These are phyloP conservation scores for Aspergillus niger DNA, from an alignment of 2,329 filamentous ascomycete genomes.

Conservation along the genomic window DNA sequence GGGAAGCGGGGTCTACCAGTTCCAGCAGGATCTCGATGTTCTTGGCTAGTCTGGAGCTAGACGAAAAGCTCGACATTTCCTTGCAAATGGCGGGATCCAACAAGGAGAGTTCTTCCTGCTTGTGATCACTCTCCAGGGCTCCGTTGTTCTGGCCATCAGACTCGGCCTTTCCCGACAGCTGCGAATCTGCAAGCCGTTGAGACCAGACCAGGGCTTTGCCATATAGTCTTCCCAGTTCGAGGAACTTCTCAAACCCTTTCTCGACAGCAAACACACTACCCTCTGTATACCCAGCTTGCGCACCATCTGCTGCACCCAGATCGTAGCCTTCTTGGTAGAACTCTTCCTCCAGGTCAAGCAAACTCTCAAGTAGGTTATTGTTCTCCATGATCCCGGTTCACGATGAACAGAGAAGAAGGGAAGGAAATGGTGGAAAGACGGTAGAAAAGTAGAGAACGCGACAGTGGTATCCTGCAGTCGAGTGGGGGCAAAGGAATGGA, in stretches of 20 bases:
- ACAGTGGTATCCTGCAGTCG: neutral
- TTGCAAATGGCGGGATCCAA: constrained; percentile 33
- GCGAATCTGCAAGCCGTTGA: constrained; percentile 59
- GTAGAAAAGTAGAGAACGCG: neutral
- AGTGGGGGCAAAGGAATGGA: neutral
- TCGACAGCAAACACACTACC: constrained; percentile 88
- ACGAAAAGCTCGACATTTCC: constrained; percentile 50
- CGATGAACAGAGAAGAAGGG: neutral
- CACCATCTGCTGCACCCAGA: constrained; percentile 74
- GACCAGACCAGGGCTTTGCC: constrained; percentile 83
- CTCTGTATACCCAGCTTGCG: constrained; percentile 77
- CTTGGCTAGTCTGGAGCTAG: constrained; percentile 69
- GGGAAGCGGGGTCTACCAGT: constrained; percentile 73
- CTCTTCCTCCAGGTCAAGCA: constrained; percentile 62
- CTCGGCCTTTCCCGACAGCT: constrained; percentile 18
- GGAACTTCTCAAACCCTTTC: constrained; percentile 91
- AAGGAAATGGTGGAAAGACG: constrained; percentile 11
- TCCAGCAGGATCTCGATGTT: constrained; percentile 75
- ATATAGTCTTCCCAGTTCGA: constrained; percentile 75
- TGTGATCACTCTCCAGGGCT: neutral
- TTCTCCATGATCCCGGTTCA: constrained; percentile 36
- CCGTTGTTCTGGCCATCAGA: constrained; percentile 2
- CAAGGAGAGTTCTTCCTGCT: constrained; percentile 21
- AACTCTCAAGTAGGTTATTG: constrained; percentile 55
- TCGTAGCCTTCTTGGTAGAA: constrained; percentile 84